Evolutionary conservation across 768 basidiomycete species (phyloP).

Genomic region (Megacollybia marginata): DNA sequence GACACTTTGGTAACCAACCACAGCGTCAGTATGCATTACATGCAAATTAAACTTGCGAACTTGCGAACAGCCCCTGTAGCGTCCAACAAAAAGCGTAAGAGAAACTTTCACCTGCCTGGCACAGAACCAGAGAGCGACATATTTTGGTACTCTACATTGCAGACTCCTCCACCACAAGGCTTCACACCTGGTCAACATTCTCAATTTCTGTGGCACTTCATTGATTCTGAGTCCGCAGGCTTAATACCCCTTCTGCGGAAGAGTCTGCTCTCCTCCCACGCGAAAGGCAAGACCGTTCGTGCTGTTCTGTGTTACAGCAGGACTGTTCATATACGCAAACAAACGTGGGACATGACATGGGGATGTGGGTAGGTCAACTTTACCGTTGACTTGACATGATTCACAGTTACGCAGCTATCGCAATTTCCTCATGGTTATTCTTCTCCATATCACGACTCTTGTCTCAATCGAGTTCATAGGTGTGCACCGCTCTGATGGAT

Average conservation of each 20-base stretch:
- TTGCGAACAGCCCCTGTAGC: neutral
- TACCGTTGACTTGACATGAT: conserved; percentile 2
- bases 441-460: no score
- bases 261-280: conserved; percentile 44
- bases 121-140: conserved; percentile 27
- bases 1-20: conserved; percentile 29
- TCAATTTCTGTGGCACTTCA: neutral
- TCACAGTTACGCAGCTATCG: conserved; percentile 50
- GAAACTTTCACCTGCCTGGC: neutral
- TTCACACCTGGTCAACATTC: conserved; percentile 50
- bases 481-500: conserved; percentile 60
- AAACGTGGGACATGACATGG: conserved; percentile 61
- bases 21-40: neutral
- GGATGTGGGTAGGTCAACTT: conserved; percentile 57
- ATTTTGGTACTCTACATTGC: conserved; percentile 57
- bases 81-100: conserved; percentile 1
- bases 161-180: conserved; percentile 36
- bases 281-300: conserved; percentile 38
- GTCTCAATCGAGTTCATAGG: no score
- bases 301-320: conserved; percentile 61
- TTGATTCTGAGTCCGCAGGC: conserved; percentile 28
- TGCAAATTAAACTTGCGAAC: no score
- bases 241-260: conserved; percentile 57
- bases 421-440: conserved; percentile 64
- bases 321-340: conserved; percentile 50